Evolutionary conservation across 78 protist genomes (phyloP), one percentile per base, ranked within the genome.

Genomic region (Tieghemostelium lacteum): DNA sequence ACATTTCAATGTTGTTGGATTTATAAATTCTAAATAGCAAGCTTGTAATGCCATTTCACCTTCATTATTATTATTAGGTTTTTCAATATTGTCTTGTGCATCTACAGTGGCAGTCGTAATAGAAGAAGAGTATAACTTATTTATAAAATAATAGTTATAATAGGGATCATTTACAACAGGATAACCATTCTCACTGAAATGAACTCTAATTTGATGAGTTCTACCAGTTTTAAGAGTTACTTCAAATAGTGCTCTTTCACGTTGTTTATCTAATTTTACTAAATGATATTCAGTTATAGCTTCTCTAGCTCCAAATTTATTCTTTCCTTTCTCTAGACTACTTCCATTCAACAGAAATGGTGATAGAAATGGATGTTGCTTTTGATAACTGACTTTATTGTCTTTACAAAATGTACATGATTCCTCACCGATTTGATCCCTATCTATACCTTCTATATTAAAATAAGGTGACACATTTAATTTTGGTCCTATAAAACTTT

Each of bases 161-260:
- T 74, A 74, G 14, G 69, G 69, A 28, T 74, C 85, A 36, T 69
- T 69, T 28, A 60, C 55, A 26, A 74, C 40, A 24, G 85, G 85
- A 26, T 58, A 60, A n/a, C 85, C 85, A 55, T 57, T 40, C 19
- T 74, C 85, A 20, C 50, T 10, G n/a, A 74, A 60, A 16, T 74
- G 85, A 39, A 74, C 57, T 28, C 85, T 61, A 28, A 74, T 55
- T 36, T 74, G 85, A 58, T 74, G 85, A 12, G 70, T 74, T 60
- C 85, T 17, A 22, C 85, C 85, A 7, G 85, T 74, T 29, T 29
- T 10, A 6, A 74, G 31, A 16, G 6, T 19, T 3, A 57, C 69
- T 40, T 74, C 70, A 39, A 74, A 74, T 57, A 74, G 5, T 60
- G 85, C 85, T 12, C 24, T 57, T 60, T 61, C 39, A 10, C 5